Evolutionary conservation across 495 filamentous ascomycete genomes (phyloP).

Genomic region (Tetracladium setigerum): DNA sequence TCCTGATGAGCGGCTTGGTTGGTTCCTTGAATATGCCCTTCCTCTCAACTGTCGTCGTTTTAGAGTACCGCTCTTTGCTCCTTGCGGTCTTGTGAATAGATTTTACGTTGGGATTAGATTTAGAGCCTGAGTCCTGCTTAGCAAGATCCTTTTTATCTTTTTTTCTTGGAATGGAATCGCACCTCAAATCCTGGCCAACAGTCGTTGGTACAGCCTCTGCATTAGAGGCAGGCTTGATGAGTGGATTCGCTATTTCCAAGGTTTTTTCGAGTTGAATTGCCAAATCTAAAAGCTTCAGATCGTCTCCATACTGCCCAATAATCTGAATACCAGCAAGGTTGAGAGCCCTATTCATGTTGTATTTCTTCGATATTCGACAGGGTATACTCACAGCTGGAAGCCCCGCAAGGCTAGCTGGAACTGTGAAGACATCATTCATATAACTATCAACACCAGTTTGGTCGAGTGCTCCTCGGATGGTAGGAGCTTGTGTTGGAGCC

Average conservation of each 20-base stretch:
- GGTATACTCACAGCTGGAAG: slow-evolving; percentile 86
- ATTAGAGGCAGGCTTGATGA: too few species aligned
- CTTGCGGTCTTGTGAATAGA: too few species aligned
- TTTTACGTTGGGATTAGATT: too few species aligned
- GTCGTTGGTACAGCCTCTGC: too few species aligned
- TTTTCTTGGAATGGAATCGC: too few species aligned
- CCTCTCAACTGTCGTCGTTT: too few species aligned
- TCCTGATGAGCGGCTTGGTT: too few species aligned
- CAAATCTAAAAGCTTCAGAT: slow-evolving; percentile 53
- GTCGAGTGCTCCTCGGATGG: slow-evolving; percentile 26
- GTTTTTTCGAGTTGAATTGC: slow-evolving; percentile 26
- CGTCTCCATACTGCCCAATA: slow-evolving; percentile 86
- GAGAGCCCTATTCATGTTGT: slow-evolving; percentile 4
- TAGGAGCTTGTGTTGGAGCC: slow-evolving; percentile 69
- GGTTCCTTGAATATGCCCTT: too few species aligned
- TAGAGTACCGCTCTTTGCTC: too few species aligned
- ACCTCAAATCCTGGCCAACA: too few species aligned
- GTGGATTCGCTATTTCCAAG: background rate
- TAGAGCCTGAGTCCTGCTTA: too few species aligned
- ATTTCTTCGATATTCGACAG: slow-evolving; percentile 30
- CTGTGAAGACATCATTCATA: slow-evolving; percentile 91
- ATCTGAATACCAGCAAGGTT: slow-evolving; percentile 71
- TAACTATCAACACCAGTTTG: slow-evolving; percentile 41
- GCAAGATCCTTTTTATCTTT: too few species aligned
- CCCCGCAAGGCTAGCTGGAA: slow-evolving; percentile 88